These are phyloP conservation scores for Phalaenopsis hybrid DNA, from an alignment of 116 monocot species.

Conservation along the genomic window DNA sequence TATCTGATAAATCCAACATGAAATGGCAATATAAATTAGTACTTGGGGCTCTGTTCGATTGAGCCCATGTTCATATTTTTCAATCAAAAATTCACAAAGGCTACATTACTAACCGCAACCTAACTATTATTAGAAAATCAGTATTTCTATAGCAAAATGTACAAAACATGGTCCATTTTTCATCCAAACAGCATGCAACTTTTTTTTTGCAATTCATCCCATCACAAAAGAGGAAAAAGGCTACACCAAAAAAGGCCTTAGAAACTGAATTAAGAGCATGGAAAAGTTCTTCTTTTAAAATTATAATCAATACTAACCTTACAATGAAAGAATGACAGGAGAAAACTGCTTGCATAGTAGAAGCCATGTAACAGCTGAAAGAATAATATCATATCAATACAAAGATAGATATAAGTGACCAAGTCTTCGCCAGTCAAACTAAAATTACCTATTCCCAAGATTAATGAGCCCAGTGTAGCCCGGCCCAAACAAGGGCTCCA, in stretches of 20 bases:
- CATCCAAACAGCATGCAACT: neutral
- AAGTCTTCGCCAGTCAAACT: neutral
- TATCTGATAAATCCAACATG: conserved; percentile 43
- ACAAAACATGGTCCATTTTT: neutral
- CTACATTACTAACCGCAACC: neutral
- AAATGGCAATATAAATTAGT: conserved; percentile 5
- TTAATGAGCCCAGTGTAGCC: conserved; percentile 91
- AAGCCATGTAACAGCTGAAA: conserved; percentile 91
- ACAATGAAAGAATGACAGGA: conserved; percentile 54
- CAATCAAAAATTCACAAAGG: neutral
- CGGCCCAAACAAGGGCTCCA: conserved; percentile 73
- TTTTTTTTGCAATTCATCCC: neutral
- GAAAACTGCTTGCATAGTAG: conserved; percentile 87
- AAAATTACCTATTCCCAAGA: conserved; percentile 84
- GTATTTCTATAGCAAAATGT: neutral
- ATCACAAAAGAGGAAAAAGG: neutral
- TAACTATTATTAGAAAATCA: neutral
- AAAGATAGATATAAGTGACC: neutral
- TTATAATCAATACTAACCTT: conserved; percentile 40
- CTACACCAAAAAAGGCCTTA: neutral
- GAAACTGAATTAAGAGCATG: neutral
- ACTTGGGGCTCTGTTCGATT: neutral
- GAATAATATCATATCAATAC: neutral
- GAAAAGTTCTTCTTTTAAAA: neutral
- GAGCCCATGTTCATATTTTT: neutral